These are phyloP conservation scores for Antitrichia curtipendula DNA, from an alignment of 225 moss, liverwort and hornwort species.

Conservation along the genomic window DNA sequence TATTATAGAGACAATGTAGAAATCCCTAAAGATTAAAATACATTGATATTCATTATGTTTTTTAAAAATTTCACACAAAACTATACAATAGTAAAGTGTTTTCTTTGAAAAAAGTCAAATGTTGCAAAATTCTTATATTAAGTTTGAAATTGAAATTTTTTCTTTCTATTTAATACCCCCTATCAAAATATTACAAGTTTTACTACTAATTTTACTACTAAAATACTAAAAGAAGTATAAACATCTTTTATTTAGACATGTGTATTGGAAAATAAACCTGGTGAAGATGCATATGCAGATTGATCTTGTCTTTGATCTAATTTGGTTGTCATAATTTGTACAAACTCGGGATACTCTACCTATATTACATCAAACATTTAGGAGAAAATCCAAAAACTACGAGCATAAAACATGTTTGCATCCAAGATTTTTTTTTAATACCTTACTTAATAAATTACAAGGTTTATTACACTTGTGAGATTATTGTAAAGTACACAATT, in stretches of 20 bases:
- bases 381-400: no score
- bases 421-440: no score
- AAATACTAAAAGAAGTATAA: not conserved
- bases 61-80: not conserved
- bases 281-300: not conserved
- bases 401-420: no score
- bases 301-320: constrained; percentile 48
- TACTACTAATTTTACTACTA: no score
- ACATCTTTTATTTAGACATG: not conserved
- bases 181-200: no score
- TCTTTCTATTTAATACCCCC: no score
- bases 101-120: no score
- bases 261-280: not conserved
- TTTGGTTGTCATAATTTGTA: constrained; percentile 96
- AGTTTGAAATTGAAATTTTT: not conserved
- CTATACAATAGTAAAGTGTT: no score
- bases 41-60: not conserved
- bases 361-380: not conserved
- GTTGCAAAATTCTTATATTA: not conserved
- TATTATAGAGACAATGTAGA: not conserved
- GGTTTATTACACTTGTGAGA: not conserved
- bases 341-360: constrained; percentile 93
- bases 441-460: no score
- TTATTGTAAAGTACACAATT: fast-evolving
- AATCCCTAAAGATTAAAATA: no score